These are phyloP conservation scores for Claviceps fusiformis DNA, from an alignment of 2,329 filamentous ascomycete genomes.

Conservation along the genomic window DNA sequence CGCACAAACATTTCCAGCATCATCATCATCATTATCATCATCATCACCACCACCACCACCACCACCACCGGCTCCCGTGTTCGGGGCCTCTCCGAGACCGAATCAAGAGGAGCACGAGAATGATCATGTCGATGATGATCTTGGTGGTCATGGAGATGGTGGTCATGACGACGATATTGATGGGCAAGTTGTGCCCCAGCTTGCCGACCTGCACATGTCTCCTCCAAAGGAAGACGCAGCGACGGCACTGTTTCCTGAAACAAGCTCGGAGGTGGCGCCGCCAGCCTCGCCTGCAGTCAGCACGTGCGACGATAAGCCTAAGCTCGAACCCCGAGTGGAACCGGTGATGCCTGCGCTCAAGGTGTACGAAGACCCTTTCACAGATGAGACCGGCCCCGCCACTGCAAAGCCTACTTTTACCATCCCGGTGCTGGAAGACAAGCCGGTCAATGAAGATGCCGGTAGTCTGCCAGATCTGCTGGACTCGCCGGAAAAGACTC, in stretches of 20 bases:
- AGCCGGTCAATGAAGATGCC: slow-evolving; percentile 43
- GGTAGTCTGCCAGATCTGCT: slow-evolving; percentile 16
- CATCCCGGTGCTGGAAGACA: slow-evolving; percentile 43
- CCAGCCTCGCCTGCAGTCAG: slow-evolving; percentile 6
- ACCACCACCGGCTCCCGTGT: slow-evolving; percentile 9
- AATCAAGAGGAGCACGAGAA: slow-evolving; percentile 29
- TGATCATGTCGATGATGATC: neutral
- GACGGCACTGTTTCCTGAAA: neutral
- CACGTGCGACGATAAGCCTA: neutral
- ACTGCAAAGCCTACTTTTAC: slow-evolving; percentile 29
- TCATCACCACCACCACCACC: neutral
- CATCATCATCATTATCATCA: neutral
- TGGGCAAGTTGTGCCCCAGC: slow-evolving; percentile 36
- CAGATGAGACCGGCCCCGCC: slow-evolving; percentile 28
- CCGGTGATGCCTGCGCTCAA: slow-evolving; percentile 29
- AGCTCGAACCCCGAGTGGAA: slow-evolving; percentile 6
- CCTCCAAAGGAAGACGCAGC: slow-evolving; percentile 13
- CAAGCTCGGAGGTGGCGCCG: slow-evolving; percentile 2
- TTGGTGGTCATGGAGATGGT: neutral
- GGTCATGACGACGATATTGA: slow-evolving; percentile 24
- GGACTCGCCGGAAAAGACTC: slow-evolving; percentile 33
- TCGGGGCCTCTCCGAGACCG: slow-evolving; percentile 30
- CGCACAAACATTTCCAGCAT: slow-evolving; percentile 12
- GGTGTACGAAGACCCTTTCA: slow-evolving; percentile 51
- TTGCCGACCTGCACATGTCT: slow-evolving; percentile 24